Base-by-base conservation (phyloP, 2,329 filamentous ascomycete genomes). In the Fusarium sp. region DNA sequence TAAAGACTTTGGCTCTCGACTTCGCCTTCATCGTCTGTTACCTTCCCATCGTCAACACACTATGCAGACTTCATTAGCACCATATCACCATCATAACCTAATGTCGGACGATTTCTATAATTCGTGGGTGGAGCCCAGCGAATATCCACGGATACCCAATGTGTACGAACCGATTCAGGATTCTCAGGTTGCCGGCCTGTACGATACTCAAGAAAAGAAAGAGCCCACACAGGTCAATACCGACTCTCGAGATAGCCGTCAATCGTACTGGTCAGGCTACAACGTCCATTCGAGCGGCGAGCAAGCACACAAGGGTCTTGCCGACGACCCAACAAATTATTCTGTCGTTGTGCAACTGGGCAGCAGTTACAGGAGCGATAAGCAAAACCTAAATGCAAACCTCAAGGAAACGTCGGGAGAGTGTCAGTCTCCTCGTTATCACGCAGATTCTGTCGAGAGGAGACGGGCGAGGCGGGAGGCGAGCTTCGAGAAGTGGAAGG, bases 141-240 rank as follows among this genome's bases (percentile, higher is more conserved):
- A 70, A 46, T 68, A 67, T 32, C 68, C 64, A 14, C 55, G 67
- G 46, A 67, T 71, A 53, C 62, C 67, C 39, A 63, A 74, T 26
- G 71, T 71, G 17, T 70, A 74, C 53, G 71, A 74, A 32, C 68
- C 68, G 11, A 63, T 73, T 30, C 48, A 56, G 10, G 37, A 49
- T 33, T 19, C 47, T 5, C 60, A 60, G 41, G 22, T 57, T 55
- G 51, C 62, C 22, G 30, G 48, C 19, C 48, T 30, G 41, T 24
- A 24, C 32, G 59, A 63, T 20, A 30, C 8, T 19, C 49, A 51
- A 52, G 56, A 71, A 20, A 58, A 62, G 46, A 51, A 50, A 28
- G 45, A 55, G 14, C 35, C 44, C 30, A 11, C 26, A 11, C 15
- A 58, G 20, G 28, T 20, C 39, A 50, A 56, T 6, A 32, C 53